Evolutionary conservation across 805 yeast species (phyloP).

Genomic region (Candida germanica): DNA sequence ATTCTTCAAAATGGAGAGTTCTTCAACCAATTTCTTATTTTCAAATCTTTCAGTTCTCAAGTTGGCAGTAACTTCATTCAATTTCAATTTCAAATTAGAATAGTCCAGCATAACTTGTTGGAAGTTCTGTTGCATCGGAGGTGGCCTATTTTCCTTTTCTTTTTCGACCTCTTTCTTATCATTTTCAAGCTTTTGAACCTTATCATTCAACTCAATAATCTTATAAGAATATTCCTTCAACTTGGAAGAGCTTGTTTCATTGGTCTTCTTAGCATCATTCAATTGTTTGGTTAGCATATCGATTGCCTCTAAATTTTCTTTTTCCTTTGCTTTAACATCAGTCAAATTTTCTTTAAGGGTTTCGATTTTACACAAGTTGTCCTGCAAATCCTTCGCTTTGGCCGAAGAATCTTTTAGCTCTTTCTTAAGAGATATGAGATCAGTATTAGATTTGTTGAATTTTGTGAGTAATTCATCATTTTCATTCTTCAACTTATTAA

Average conservation of each 20-base stretch:
- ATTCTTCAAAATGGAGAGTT: conserved; percentile 56
- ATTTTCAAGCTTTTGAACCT: conserved; percentile 20
- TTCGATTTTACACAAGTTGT: neutral
- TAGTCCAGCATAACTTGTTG: conserved; percentile 41
- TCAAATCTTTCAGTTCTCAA: conserved; percentile 47
- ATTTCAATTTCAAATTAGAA: conserved; percentile 45
- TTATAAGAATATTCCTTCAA: conserved; percentile 25
- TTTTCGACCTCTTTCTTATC: conserved; percentile 18
- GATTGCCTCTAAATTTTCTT: conserved; percentile 6
- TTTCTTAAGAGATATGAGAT: conserved; percentile 9
- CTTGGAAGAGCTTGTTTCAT: conserved; percentile 3
- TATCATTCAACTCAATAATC: conserved; percentile 22
- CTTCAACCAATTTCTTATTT: conserved; percentile 49
- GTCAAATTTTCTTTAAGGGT: conserved; percentile 1
- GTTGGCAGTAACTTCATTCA: conserved; percentile 50
- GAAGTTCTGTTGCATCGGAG: conserved; percentile 12
- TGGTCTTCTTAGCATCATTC: conserved; percentile 4
- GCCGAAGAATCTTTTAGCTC: conserved; percentile 6
- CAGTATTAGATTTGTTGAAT: conserved; percentile 11
- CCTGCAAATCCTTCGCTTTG: conserved; percentile 3
- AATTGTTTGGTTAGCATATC: conserved; percentile 4
- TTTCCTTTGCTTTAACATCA: neutral
- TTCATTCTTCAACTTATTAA: conserved; percentile 12
- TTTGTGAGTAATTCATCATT: conserved; percentile 9
- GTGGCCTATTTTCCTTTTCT: conserved; percentile 39